Base-by-base conservation (phyloP, 1,284 basidiomycete genomes). In the Moesziomyces globuligerus region DNA sequence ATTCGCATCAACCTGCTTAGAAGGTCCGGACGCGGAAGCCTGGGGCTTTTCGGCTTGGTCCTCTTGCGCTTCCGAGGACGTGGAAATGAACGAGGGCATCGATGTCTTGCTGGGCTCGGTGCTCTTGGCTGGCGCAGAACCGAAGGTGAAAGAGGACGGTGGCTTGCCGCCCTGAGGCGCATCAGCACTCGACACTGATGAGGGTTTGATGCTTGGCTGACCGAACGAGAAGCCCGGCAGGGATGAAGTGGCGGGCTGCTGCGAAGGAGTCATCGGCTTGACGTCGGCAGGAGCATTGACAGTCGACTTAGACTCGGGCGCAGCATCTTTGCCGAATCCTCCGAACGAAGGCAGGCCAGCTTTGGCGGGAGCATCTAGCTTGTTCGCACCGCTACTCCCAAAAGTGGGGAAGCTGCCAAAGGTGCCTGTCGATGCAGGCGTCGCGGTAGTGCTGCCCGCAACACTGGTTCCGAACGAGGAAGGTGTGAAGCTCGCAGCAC, bases 211-310 rank as follows among this genome's bases (percentile, higher is more conserved):
- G 15, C 34, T 25, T 20, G 62, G 43, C 18, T 46, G 50, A 26
- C 51, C 56, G 48, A 66, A 59, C 7, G 51, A 54, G 24, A 66
- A 66, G 56, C 56, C 51, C 15, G 62, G 34, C 7, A 47, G 47
- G 20, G 62, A 50, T 9, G 56, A 39, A 0, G 43, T 11, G 7
- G 50, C 55, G 4, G 48, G 7, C 29, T 59, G 32, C 34, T 39
- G 38, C 8, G 36, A 13, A 32, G 3, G 51, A 36, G 0, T 29
- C 36, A 11, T 34, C 1, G n/a, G 38, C 17, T 20, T 58, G 58
- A 43, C 48, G 24, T 59, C 54, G 6, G 42, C 13, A 17, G 39
- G 9, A 18, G 42, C 21, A 15, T 43, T 11, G 13, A 26, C 18
- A 4, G 47, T 2, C 21, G 32, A 17, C 51, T 52, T 39, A 44